Percentiles rank a stretch among this genome's conserved stretches.
phyloP scores from a whole-genome alignment of 192 early-diverging fungal genomes.

The Backusella liffmaniae region DNA sequence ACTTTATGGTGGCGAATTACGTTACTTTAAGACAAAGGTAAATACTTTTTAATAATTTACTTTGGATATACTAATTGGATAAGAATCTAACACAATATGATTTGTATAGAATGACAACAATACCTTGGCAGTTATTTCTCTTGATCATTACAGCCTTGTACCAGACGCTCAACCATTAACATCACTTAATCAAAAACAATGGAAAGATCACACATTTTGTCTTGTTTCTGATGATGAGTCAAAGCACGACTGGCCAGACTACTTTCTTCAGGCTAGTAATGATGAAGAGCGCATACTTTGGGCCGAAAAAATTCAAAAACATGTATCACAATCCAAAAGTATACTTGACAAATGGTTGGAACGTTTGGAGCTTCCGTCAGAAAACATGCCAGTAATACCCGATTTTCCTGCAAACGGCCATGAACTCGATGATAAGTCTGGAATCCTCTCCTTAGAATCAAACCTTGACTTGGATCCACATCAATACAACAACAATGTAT shows the following conservation, averaged over 20 bases:
- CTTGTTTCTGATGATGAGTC: constrained; percentile 18
- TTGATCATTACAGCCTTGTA: constrained; percentile 14
- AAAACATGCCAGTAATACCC: background rate
- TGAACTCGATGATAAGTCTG: background rate
- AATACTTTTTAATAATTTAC: background rate
- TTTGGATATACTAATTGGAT: background rate
- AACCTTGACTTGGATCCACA: background rate
- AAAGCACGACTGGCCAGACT: constrained; percentile 13
- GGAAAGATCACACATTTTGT: constrained; percentile 10
- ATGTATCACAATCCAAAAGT: constrained; percentile 14
- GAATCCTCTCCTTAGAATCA: background rate
- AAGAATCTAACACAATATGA: background rate
- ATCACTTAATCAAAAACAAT: constrained; percentile 13
- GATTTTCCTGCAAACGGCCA: background rate
- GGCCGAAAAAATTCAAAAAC: constrained; percentile 12
- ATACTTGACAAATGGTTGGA: constrained; percentile 39
- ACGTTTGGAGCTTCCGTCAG: constrained; percentile 19
- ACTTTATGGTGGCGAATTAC: constrained; percentile 10
- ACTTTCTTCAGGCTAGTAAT: constrained; percentile 21
- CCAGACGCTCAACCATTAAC: constrained; percentile 8
- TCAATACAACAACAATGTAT: background rate
- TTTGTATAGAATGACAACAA: constrained; percentile 9
- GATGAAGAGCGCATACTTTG: constrained; percentile 16
- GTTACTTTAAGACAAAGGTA: constrained; percentile 25
- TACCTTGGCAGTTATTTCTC: constrained; percentile 8